Evolutionary conservation across 2,329 filamentous ascomycete species (phyloP).

Genomic region (Nemania abortiva): DNA sequence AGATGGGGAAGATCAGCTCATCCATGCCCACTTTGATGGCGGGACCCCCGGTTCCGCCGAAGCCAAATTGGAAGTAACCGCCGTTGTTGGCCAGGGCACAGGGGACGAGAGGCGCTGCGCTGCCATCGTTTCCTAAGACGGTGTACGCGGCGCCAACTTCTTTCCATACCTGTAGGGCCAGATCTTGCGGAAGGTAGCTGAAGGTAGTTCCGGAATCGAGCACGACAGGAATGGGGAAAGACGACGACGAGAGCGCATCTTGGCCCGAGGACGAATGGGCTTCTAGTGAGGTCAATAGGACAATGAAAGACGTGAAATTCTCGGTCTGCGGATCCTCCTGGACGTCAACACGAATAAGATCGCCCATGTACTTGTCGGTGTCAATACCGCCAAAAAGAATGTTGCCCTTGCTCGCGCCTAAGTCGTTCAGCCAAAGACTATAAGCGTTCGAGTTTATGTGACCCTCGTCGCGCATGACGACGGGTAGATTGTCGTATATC

Average conservation of each 20-base stretch:
- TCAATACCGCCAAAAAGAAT: constrained; percentile 87
- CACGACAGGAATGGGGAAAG: constrained; percentile 68
- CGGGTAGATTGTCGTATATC: constrained; percentile 70
- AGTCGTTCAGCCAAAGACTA: constrained; percentile 75
- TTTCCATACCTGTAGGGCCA: constrained; percentile 66
- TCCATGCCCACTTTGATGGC: constrained; percentile 66
- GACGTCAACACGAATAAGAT: constrained; percentile 71
- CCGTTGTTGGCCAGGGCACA: constrained; percentile 60
- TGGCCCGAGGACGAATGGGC: constrained; percentile 63
- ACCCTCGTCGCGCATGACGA: constrained; percentile 71
- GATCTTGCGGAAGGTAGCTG: constrained; percentile 73
- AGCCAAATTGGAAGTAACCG: constrained; percentile 67
- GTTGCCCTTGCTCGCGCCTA: constrained; percentile 72
- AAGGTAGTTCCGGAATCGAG: constrained; percentile 82
- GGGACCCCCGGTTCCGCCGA: constrained; percentile 62
- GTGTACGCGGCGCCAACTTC: constrained; percentile 68
- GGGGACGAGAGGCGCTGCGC: constrained; percentile 60
- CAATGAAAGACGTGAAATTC: constrained; percentile 60
- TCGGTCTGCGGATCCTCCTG: constrained; percentile 57
- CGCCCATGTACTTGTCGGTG: constrained; percentile 76
- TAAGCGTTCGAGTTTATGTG: constrained; percentile 76
- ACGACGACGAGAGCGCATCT: constrained; percentile 58
- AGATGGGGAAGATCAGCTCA: constrained; percentile 66
- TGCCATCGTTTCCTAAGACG: constrained; percentile 56
- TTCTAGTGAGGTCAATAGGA: constrained; percentile 61